A percentile compares a stretch with the other conserved stretches of the same genome.
phyloP scores from a whole-genome alignment of 2,329 filamentous ascomycete species.

The Cyclaneusma minus region DNA sequence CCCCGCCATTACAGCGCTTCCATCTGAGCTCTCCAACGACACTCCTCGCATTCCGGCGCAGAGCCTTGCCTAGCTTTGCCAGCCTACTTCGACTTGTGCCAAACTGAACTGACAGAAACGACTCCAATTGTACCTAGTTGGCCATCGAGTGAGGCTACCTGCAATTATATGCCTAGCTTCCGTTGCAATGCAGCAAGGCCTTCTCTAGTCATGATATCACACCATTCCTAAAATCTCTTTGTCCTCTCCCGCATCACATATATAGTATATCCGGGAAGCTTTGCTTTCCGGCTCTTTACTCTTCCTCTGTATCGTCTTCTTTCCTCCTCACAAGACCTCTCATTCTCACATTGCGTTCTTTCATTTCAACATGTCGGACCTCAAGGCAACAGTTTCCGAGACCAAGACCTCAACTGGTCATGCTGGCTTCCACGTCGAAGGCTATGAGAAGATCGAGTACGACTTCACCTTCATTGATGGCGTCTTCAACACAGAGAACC shows the following conservation, averaged over 20 bases:
- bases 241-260: neutral
- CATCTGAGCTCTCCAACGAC: no score
- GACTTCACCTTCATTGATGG: slow-evolving; percentile 60
- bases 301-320: slow-evolving; percentile 1
- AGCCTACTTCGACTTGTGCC: neutral
- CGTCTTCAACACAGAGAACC: slow-evolving; percentile 45
- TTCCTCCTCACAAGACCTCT: neutral
- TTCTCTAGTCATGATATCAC: neutral
- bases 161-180: no score
- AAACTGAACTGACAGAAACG: no score
- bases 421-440: slow-evolving; percentile 51
- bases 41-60: neutral
- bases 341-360: neutral
- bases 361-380: slow-evolving; percentile 44
- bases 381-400: slow-evolving; percentile 48
- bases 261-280: neutral
- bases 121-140: no score
- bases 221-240: neutral
- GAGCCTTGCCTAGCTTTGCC: neutral
- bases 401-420: slow-evolving; percentile 28
- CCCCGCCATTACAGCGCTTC: no score
- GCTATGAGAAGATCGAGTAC: slow-evolving; percentile 64
- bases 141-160: no score
- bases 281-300: neutral
- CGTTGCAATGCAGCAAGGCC: no score